Conservation (phyloP, 2,329 filamentous ascomycete species). For the Colletotrichum siamense region DNA sequence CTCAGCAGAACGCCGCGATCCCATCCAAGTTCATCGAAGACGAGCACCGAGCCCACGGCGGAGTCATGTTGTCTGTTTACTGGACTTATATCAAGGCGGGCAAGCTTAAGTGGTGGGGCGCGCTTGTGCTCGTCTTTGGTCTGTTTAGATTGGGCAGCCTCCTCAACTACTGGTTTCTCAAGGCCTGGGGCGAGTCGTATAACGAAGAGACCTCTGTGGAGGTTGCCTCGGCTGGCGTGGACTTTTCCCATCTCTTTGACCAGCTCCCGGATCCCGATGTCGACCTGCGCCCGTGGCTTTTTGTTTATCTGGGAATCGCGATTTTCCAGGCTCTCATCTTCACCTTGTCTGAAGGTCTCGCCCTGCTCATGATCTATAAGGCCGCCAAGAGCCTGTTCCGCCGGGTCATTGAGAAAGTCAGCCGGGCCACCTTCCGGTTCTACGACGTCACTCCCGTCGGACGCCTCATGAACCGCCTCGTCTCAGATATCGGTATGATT, state of each 20-base stretch:
- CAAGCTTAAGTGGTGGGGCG: conserved; percentile 73
- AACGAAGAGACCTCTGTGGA: neutral
- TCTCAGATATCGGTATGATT: conserved; percentile 87
- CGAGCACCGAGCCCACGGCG: conserved; percentile 75
- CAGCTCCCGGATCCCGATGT: conserved; percentile 69
- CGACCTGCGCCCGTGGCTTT: conserved; percentile 77
- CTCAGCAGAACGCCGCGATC: conserved; percentile 54
- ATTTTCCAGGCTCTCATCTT: conserved; percentile 63
- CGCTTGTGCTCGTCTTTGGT: conserved; percentile 67
- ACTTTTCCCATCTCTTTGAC: conserved; percentile 41
- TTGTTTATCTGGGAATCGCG: conserved; percentile 72
- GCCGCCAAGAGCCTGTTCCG: conserved; percentile 79
- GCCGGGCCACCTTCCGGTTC: conserved; percentile 84
- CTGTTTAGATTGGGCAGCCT: conserved; percentile 70
- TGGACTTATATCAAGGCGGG: conserved; percentile 87
- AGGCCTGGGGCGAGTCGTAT: conserved; percentile 86
- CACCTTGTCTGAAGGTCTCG: conserved; percentile 67
- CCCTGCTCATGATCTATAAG: conserved; percentile 79
- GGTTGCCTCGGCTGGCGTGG: conserved; percentile 9
- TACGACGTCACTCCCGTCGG: conserved; percentile 91
- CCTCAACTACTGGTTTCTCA: conserved; percentile 79
- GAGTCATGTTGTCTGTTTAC: conserved; percentile 78
- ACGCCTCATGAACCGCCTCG: conserved; percentile 89
- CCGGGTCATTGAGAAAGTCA: conserved; percentile 74
- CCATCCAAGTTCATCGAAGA: conserved; percentile 83